A percentile compares a stretch with the other conserved stretches of the same genome.
phyloP scores from a whole-genome alignment of 495 filamentous ascomycete species.

The Trichodelitschia bisporula region DNA sequence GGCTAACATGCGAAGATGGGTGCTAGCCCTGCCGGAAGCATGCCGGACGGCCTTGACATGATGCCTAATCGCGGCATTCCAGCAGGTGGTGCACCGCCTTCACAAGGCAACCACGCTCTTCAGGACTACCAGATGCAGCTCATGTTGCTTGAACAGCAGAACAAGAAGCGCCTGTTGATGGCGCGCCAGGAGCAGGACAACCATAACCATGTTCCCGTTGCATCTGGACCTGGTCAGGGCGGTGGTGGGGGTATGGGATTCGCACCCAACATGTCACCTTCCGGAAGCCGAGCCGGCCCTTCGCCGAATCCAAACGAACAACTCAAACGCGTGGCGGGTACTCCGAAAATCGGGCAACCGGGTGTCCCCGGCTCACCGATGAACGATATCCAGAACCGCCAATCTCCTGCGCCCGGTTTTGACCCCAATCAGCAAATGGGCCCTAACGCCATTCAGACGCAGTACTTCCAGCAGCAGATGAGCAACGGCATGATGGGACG shows the following conservation, averaged over 20 bases:
- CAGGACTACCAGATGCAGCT: conserved; percentile 99
- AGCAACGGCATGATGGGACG: conserved; percentile 49
- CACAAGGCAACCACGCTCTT: conserved; percentile 78
- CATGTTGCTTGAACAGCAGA: conserved; percentile 96
- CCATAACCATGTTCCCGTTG: conserved; percentile 24
- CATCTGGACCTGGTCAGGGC: conserved; percentile 27
- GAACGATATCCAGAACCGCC: conserved; percentile 47
- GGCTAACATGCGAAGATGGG: no score
- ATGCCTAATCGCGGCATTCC: no score
- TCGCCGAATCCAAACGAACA: conserved; percentile 79
- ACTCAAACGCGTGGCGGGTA: conserved; percentile 70
- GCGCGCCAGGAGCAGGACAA: conserved; percentile 87
- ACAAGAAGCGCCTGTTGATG: conserved; percentile 93
- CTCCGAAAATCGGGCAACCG: conserved; percentile 61
- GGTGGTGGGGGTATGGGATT: conserved; percentile 23
- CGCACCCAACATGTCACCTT: conserved; percentile 52
- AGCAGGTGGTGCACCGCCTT: no score
- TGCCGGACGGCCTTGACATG: no score
- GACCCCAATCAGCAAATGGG: conserved; percentile 39
- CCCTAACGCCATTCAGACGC: conserved; percentile 22
- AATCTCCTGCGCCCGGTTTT: conserved; percentile 64
- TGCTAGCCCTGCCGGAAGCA: no score
- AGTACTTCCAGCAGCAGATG: conserved; percentile 22
- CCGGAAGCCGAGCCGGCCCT: conserved; percentile 47
- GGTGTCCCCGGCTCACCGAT: conserved; percentile 60